Conservation (phyloP, 2,329 filamentous ascomycete genomes). For the Ophiostoma sp. region DNA sequence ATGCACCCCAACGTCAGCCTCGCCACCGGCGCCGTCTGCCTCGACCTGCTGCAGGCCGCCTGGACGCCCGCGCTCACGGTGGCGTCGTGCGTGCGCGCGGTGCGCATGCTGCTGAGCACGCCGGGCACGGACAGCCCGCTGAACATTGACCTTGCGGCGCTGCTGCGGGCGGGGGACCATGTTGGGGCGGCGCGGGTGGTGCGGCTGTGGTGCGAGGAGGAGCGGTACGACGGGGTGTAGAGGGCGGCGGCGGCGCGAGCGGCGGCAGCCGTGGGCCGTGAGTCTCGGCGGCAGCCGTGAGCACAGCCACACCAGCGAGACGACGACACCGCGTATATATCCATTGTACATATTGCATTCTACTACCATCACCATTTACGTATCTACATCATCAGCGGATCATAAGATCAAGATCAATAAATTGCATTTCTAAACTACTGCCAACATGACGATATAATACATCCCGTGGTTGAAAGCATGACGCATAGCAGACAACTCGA, state of each 20-base stretch:
- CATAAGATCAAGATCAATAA: too few species aligned
- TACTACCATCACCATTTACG: not conserved
- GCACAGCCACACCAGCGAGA: not conserved
- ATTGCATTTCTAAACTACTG: too few species aligned
- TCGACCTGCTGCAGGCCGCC: constrained; percentile 72
- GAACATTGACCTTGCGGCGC: constrained; percentile 70
- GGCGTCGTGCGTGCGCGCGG: constrained; percentile 64
- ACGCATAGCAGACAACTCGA: too few species aligned
- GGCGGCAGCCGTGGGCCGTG: too few species aligned
- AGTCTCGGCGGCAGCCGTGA: too few species aligned
- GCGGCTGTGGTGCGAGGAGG: constrained; percentile 59
- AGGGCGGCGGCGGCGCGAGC: not conserved
- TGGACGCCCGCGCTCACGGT: constrained; percentile 88
- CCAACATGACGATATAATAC: too few species aligned
- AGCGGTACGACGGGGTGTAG: constrained; percentile 43
- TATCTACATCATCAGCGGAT: not conserved
- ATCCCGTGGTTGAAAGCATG: too few species aligned
- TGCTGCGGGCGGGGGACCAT: constrained; percentile 62
- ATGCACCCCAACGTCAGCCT: constrained; percentile 74
- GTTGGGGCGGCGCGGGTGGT: constrained; percentile 66
- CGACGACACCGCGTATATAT: not conserved
- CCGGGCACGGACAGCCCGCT: constrained; percentile 70
- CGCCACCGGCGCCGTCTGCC: constrained; percentile 81
- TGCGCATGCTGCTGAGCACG: constrained; percentile 63
- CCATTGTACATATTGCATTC: constrained; percentile 7